Percentiles rank a stretch among this genome's conserved stretches.
Conservation (phyloP, 352 stramenopile genomes). For the Bremia lactucae region DNA sequence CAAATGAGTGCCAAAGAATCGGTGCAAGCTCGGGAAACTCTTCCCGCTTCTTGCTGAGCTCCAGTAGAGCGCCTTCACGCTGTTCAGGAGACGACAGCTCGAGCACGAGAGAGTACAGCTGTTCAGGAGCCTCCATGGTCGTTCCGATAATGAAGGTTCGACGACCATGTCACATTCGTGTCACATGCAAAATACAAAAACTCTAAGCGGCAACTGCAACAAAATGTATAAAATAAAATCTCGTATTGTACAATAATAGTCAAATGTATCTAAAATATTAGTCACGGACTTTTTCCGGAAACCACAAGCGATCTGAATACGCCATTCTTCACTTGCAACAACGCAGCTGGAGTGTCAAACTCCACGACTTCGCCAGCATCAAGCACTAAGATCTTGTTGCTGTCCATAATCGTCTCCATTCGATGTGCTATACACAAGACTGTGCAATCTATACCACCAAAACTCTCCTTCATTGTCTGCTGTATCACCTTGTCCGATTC, state of each 20-base stretch:
- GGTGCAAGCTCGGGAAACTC: conserved; percentile 94
- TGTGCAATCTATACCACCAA: conserved; percentile 59
- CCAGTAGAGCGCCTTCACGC: conserved; percentile 92
- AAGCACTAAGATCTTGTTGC: conserved; percentile 85
- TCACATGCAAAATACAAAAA: not conserved
- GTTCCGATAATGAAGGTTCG: not conserved
- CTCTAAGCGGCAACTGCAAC: not conserved
- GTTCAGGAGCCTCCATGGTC: conserved; percentile 40
- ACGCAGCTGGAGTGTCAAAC: conserved; percentile 16
- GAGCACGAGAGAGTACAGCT: conserved; percentile 86
- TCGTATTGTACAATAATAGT: not conserved
- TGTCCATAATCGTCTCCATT: conserved; percentile 90
- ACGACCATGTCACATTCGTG: not conserved
- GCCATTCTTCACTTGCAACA: conserved; percentile 57
- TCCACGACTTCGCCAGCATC: conserved; percentile 48
- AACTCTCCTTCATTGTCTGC: conserved; percentile 84
- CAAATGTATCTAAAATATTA: too few relatives aligned
- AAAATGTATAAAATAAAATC: not conserved
- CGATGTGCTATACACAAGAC: conserved; percentile 91
- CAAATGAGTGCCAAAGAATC: conserved; percentile 97
- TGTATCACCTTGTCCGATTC: conserved; percentile 54
- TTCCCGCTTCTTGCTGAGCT: conserved; percentile 98
- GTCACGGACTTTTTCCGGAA: not conserved
- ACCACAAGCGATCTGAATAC: conserved; percentile 57
- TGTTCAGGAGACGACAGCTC: conserved; percentile 91